phyloP scores from a whole-genome alignment of 169 alveolate genomes.

The Eimeria necatrix region DNA sequence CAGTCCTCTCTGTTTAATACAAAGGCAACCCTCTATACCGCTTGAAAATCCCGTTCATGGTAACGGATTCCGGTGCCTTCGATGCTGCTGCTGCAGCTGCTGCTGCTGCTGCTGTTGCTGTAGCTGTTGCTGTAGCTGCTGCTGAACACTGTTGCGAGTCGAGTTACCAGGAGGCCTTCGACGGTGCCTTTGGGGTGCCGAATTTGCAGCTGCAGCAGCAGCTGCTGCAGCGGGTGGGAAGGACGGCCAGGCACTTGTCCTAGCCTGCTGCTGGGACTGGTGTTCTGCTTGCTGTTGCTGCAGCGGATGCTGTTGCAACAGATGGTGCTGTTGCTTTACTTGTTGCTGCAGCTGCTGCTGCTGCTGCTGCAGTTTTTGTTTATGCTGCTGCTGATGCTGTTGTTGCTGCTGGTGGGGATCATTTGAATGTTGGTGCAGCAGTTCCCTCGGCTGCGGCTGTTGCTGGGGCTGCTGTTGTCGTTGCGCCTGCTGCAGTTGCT shows the following conservation, averaged over 20 bases:
- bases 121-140: constrained; percentile 35
- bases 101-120: constrained; percentile 18
- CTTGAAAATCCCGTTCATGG: too few species aligned
- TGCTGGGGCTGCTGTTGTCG: constrained; percentile 14
- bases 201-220: constrained; percentile 21
- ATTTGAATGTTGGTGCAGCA: constrained; percentile 16
- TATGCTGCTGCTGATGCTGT: constrained; percentile 2
- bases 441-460: constrained; percentile 6
- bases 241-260: too few species aligned
- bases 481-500: not conserved
- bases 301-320: constrained; percentile 6
- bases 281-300: constrained; percentile 28
- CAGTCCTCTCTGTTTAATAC: too few species aligned
- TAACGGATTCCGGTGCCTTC: not conserved
- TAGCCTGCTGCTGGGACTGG: not conserved
- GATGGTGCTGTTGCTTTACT: constrained; percentile 1
- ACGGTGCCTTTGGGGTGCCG: not conserved
- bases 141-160: not conserved
- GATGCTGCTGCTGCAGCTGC: constrained; percentile 23
- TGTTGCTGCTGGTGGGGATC: constrained; percentile 14
- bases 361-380: constrained; percentile 4
- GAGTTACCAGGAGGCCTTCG: not conserved
- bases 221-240: constrained; percentile 18
- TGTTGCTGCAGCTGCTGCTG: constrained; percentile 38
- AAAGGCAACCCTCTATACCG: too few species aligned